These are phyloP conservation scores for Asterionellopsis glacialis DNA, from an alignment of 108 stramenopile species.

Conservation along the genomic window DNA sequence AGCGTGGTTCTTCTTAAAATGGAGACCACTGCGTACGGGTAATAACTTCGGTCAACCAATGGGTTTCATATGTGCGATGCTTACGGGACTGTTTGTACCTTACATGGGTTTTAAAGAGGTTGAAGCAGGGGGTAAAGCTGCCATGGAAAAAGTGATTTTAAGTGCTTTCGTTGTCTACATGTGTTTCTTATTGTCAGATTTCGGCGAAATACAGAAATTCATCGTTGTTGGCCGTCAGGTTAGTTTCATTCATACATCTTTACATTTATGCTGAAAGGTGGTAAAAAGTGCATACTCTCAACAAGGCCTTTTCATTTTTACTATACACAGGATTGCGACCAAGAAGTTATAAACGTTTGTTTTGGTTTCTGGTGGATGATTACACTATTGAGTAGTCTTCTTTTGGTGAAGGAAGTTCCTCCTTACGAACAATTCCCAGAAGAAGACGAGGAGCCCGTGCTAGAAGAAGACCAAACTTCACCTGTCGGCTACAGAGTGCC, in stretches of 20 bases:
- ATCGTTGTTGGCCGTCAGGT: slow-evolving; percentile 32
- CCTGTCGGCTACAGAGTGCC: slow-evolving; percentile 58
- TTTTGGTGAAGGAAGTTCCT: slow-evolving; percentile 28
- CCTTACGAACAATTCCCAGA: slow-evolving; percentile 19
- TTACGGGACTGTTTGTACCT: slow-evolving; percentile 53
- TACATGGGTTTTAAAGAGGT: slow-evolving; percentile 52
- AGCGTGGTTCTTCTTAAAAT: slow-evolving; percentile 60
- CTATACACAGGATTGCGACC: slow-evolving; percentile 38
- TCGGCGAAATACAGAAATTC: slow-evolving; percentile 51
- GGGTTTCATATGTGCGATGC: slow-evolving; percentile 36
- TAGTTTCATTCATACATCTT: neutral
- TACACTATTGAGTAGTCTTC: slow-evolving; percentile 41
- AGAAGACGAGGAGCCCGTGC: slow-evolving; percentile 47
- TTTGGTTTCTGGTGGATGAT: slow-evolving; percentile 59
- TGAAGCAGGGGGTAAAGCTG: slow-evolving; percentile 60
- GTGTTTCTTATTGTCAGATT: slow-evolving; percentile 49
- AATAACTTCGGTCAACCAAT: slow-evolving; percentile 31
- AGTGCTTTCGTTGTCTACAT: slow-evolving; percentile 45
- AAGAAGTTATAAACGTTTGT: slow-evolving; percentile 44
- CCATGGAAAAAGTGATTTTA: slow-evolving; percentile 43
- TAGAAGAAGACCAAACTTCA: slow-evolving; percentile 50
- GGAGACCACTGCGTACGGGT: slow-evolving; percentile 38
- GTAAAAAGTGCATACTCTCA: neutral
- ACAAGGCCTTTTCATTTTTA: neutral
- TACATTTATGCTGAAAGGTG: neutral